phyloP scores from a whole-genome alignment of 805 yeast genomes.

The Zygosaccharomyces pseudorouxii region DNA sequence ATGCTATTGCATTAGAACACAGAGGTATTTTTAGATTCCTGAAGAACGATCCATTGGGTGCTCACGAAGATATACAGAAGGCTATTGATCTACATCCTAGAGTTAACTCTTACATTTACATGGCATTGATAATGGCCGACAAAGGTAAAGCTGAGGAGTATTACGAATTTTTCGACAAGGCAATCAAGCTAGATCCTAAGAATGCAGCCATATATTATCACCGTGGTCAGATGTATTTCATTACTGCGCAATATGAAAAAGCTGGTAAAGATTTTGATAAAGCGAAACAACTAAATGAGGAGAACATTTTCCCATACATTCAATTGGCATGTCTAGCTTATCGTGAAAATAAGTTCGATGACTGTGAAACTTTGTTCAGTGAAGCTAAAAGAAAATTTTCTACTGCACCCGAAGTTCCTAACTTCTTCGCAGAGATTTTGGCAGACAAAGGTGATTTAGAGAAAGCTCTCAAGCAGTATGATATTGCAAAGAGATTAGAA shows the following conservation, averaged over 20 bases:
- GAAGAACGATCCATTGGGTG: conserved; percentile 63
- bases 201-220: conserved; percentile 88
- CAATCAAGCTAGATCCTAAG: conserved; percentile 61
- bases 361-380: conserved; percentile 61
- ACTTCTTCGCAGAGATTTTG: conserved; percentile 91
- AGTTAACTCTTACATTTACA: conserved; percentile 74
- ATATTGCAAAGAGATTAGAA: conserved; percentile 79
- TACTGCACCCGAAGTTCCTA: conserved; percentile 85
- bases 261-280: conserved; percentile 74
- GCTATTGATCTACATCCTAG: conserved; percentile 68
- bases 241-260: conserved; percentile 65
- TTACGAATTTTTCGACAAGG: conserved; percentile 67
- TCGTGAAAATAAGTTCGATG: conserved; percentile 53
- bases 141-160: conserved; percentile 63
- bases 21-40: conserved; percentile 79
- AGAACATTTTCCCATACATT: conserved; percentile 78
- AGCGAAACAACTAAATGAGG: conserved; percentile 68
- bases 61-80: conserved; percentile 58
- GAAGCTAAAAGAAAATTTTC: conserved; percentile 74
- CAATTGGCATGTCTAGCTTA: conserved; percentile 91
- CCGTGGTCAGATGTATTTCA: conserved; percentile 85
- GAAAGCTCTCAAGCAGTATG: conserved; percentile 79
- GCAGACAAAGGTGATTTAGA: conserved; percentile 70
- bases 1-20: conserved; percentile 78
- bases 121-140: conserved; percentile 82